Evolutionary conservation across 208 protist species (phyloP).

Genomic region (Leishmania arabica): DNA sequence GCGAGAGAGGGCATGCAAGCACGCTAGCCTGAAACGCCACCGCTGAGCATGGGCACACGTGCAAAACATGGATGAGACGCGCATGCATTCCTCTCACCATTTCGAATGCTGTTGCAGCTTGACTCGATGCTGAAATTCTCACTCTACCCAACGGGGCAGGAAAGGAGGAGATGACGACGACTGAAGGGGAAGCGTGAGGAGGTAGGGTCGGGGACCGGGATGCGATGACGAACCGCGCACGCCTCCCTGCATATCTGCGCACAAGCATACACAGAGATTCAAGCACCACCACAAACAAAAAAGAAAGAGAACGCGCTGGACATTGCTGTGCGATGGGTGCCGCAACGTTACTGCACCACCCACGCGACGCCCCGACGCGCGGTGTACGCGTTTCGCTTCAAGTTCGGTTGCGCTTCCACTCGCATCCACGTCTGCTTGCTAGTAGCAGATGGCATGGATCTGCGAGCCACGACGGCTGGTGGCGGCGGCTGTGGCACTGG

Average conservation of each 20-base stretch:
- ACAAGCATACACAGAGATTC: not conserved
- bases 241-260: not conserved
- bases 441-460: not conserved
- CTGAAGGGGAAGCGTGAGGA: not conserved
- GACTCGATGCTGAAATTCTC: not conserved
- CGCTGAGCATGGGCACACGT: not conserved
- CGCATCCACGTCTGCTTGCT: conserved; percentile 9
- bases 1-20: not conserved
- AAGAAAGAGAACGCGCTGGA: not conserved
- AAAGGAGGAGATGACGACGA: not conserved
- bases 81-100: not conserved
- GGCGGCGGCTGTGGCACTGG: not conserved
- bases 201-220: not conserved
- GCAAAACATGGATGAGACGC: not conserved
- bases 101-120: not conserved
- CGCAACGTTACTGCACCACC: conserved; percentile 41
- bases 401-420: conserved; percentile 40
- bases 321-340: not conserved
- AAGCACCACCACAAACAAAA: too few species aligned
- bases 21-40: not conserved
- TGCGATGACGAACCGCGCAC: not conserved
- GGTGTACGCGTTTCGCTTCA: conserved; percentile 24
- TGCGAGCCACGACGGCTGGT: too few species aligned
- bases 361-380: conserved; percentile 50
- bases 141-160: not conserved